Evolutionary conservation across 768 basidiomycete genomes (phyloP).

Genomic region (Suillus subalutaceus): DNA sequence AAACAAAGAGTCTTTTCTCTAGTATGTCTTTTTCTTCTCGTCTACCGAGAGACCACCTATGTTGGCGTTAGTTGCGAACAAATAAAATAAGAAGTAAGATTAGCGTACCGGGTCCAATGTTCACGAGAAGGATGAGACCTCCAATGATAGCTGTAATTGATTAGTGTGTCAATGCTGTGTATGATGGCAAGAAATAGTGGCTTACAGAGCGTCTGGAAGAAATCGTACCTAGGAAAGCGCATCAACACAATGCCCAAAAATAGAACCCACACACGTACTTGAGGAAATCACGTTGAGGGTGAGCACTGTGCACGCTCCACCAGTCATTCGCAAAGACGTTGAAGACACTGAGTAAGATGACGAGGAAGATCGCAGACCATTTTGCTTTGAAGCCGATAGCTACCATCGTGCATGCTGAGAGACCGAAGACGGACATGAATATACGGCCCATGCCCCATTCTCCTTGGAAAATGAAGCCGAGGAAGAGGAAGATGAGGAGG

Average conservation of each 20-base stretch:
- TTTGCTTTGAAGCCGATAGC: constrained; percentile 99
- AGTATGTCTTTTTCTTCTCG: constrained; percentile 98
- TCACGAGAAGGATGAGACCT: constrained; percentile 94
- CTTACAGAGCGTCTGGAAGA: constrained; percentile 93
- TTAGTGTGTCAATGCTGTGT: constrained; percentile 14
- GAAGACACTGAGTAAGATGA: constrained; percentile 88
- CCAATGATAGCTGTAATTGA: constrained; percentile 79
- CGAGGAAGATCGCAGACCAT: constrained; percentile 96
- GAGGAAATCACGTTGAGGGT: constrained; percentile 97
- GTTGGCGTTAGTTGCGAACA: constrained; percentile 12
- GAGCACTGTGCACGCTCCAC: constrained; percentile 91
- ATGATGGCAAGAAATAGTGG: background rate
- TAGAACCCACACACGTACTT: constrained; percentile 60
- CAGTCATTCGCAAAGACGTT: constrained; percentile 99
- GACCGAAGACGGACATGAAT: constrained; percentile 86
- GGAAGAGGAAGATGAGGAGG: constrained; percentile 97
- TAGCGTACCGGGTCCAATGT: constrained; percentile 89
- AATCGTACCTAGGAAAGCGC: constrained; percentile 76
- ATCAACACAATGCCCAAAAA: constrained; percentile 24
- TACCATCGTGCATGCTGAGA: constrained; percentile 93
- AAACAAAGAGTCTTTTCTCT: background rate
- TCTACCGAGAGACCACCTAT: constrained; percentile 93
- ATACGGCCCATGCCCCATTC: constrained; percentile 86
- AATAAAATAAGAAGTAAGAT: too few species aligned
- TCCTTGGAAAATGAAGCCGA: constrained; percentile 96